A percentile compares a stretch with the other conserved stretches of the same genome.
These are phyloP conservation scores for Ceratobasidium sp. DNA, from an alignment of 1,284 basidiomycete species.

Conservation along the genomic window DNA sequence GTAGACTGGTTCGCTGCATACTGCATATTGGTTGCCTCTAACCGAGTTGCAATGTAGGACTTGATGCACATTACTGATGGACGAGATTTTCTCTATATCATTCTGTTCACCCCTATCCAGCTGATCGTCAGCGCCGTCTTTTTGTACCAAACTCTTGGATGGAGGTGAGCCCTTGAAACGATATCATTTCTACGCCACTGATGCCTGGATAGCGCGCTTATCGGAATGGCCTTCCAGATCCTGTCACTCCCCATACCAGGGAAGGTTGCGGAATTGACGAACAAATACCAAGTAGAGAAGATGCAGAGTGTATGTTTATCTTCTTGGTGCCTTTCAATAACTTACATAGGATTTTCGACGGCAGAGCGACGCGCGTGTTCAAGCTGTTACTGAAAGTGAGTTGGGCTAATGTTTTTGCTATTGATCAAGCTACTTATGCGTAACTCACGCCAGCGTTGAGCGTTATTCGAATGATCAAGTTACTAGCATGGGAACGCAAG, in stretches of 20 bases:
- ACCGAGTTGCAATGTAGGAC: background rate
- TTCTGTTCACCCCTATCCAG: constrained; percentile 41
- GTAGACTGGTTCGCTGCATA: too few relatives aligned
- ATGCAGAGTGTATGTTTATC: constrained; percentile 42
- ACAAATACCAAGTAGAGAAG: constrained; percentile 47
- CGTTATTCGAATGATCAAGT: constrained; percentile 39
- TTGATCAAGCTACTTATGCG: background rate
- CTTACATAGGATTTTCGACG: too few relatives aligned
- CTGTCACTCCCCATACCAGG: constrained; percentile 39
- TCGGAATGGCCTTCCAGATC: constrained; percentile 43
- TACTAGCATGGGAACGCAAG: constrained; percentile 37
- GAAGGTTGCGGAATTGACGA: constrained; percentile 39
- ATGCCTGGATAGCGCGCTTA: constrained; percentile 41
- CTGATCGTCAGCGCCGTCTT: constrained; percentile 40
- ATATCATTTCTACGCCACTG: too few relatives aligned
- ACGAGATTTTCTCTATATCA: constrained; percentile 43
- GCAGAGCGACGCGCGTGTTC: constrained; percentile 40
- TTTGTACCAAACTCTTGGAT: constrained; percentile 44
- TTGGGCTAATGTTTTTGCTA: background rate
- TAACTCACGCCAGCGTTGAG: background rate
- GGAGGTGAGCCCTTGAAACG: constrained; percentile 42
- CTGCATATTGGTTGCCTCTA: background rate
- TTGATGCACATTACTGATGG: constrained; percentile 44
- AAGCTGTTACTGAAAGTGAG: constrained; percentile 35
- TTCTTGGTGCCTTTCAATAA: too few relatives aligned